These are phyloP conservation scores for Pseudomonodictys pantanalensis DNA, from an alignment of 495 filamentous ascomycete species.

Conservation along the genomic window DNA sequence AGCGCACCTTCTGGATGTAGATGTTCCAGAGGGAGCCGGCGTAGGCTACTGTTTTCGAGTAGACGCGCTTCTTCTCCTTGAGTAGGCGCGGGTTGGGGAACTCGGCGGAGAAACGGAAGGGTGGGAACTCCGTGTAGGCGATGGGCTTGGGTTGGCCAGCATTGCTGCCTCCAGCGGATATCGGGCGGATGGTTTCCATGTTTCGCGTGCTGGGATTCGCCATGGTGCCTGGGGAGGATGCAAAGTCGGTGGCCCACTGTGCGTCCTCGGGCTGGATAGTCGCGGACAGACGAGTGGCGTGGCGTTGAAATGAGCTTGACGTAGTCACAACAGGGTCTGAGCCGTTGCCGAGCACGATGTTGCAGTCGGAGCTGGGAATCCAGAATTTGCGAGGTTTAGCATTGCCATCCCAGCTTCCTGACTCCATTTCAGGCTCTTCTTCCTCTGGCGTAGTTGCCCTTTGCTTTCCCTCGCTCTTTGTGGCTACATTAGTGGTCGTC, in stretches of 20 bases:
- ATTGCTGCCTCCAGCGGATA: conserved; percentile 37
- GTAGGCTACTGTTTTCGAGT: conserved; percentile 62
- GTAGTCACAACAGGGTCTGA: conserved; percentile 46
- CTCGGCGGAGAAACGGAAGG: conserved; percentile 59
- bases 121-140: conserved; percentile 55
- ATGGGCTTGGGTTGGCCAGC: conserved; percentile 39
- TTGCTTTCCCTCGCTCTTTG: conserved; percentile 41
- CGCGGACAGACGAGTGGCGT: conserved; percentile 44
- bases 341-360: conserved; percentile 56
- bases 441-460: conserved; percentile 15
- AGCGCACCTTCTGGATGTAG: conserved; percentile 60
- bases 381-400: conserved; percentile 55
- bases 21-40: conserved; percentile 61
- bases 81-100: conserved; percentile 55
- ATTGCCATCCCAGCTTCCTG: conserved; percentile 52
- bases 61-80: conserved; percentile 61
- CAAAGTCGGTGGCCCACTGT: conserved; percentile 52
- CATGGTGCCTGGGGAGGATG: conserved; percentile 38
- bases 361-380: conserved; percentile 57
- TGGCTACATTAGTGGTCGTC: background rate
- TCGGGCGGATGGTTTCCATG: conserved; percentile 27
- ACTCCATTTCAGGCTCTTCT: conserved; percentile 39
- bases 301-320: conserved; percentile 42
- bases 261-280: conserved; percentile 50
- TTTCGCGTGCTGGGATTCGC: conserved; percentile 25